Evolutionary conservation across 768 basidiomycete species (phyloP), one percentile per base, ranked within the genome.

Genomic region (Amanita rimosa): DNA sequence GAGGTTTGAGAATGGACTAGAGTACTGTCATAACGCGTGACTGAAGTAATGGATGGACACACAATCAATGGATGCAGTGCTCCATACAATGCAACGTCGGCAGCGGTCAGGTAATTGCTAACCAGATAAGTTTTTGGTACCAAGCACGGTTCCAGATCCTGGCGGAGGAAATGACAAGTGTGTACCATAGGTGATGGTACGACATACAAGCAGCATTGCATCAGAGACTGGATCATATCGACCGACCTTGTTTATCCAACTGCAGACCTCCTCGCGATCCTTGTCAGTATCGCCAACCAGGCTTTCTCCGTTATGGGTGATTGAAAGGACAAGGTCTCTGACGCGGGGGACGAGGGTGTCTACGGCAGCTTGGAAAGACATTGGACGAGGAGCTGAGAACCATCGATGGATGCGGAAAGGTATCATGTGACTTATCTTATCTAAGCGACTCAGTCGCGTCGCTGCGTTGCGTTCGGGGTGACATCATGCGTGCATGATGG

Each of bases 21-120:
- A 37, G 27, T 11, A 7, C 19, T 36, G 42, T n/a, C 19, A 49
- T n/a, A 14, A 47, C 17, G 38, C n/a, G 19, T 2, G 10, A 19
- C 19, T 27, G 22, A 26, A n/a, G 13, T 34, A 16, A 44, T 34
- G 45, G 37, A 29, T 48, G 35, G 22, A 70, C 88, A 52, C 61
- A 96, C 95, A 53, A 94, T 61, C 43, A 74, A 69, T 6, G 91
- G 82, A 62, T 94, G 85, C 26, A 98, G 73, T n/a, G 83, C 78
- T 21, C 85, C 92, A 63, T 94, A 98, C 43, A 97, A 66, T 8
- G 87, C 88, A 48, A 92, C 78, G 64, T 99, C 96, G 39, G 94
- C 95, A 3, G 81, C 85, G 16, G 92, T 90, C 48, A 92, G 70
- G 56, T 85, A 77, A 65, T 89, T 87, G 61, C 77, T 78, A 57